Conservation (phyloP, 805 yeast species). For the Priceomyces melissophilus region DNA sequence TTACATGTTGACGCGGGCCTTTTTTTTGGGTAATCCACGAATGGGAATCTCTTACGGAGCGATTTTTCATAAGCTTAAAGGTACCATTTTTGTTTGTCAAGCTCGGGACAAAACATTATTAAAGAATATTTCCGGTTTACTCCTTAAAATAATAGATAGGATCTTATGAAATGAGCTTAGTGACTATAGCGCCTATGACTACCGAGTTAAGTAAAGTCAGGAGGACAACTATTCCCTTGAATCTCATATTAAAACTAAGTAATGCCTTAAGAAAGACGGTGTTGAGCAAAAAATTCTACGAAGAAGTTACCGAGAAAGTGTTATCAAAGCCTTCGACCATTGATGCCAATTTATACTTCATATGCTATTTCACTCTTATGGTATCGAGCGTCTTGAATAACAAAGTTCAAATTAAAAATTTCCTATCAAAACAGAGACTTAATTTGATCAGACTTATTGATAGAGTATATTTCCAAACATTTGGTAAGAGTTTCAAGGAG, state of each 20-base stretch:
- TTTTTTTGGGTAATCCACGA: too few species aligned
- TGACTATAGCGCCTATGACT: slow-evolving; percentile 14
- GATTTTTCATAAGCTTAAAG: too few species aligned
- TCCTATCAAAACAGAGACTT: slow-evolving; percentile 23
- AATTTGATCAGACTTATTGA: slow-evolving; percentile 20
- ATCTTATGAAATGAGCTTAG: slow-evolving; percentile 9
- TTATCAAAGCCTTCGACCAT: slow-evolving; percentile 30
- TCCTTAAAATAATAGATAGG: too few species aligned
- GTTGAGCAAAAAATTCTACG: slow-evolving; percentile 37
- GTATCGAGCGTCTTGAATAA: slow-evolving; percentile 35
- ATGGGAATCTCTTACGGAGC: too few species aligned
- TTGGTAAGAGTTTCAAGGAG: slow-evolving; percentile 14
- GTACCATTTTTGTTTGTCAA: too few species aligned
- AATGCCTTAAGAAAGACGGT: slow-evolving; percentile 27
- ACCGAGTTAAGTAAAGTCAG: slow-evolving; percentile 8
- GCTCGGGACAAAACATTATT: too few species aligned
- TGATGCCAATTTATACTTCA: slow-evolving; percentile 38
- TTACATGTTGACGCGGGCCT: too few species aligned
- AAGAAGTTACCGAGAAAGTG: slow-evolving; percentile 39
- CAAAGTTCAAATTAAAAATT: slow-evolving; percentile 29
- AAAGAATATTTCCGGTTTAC: too few species aligned
- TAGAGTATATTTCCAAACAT: background rate
- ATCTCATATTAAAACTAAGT: slow-evolving; percentile 25
- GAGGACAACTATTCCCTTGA: slow-evolving; percentile 15
- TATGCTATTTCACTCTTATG: slow-evolving; percentile 41